Evolutionary conservation across 1,139 yeast species (phyloP).

Genomic region (Pneumocystis carinii): DNA sequence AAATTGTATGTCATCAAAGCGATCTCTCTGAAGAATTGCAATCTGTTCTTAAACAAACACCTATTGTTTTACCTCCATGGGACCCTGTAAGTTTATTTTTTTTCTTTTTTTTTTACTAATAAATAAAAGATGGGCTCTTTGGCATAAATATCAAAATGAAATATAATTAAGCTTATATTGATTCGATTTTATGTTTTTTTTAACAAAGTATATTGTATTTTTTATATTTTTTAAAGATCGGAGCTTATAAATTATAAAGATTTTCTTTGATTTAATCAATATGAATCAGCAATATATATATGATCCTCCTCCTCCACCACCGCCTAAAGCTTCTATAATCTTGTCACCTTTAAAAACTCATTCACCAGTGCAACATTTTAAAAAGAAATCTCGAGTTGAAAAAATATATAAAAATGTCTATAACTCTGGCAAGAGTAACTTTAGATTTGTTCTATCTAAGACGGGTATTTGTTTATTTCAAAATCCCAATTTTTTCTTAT

Average conservation of each 20-base stretch:
- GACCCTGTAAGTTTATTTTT: constrained; percentile 31
- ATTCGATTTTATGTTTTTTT: not conserved
- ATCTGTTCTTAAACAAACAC: constrained; percentile 34
- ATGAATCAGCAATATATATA: not conserved
- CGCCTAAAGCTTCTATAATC: not conserved
- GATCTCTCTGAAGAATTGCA: constrained; percentile 34
- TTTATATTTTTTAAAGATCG: not conserved
- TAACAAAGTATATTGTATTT: not conserved
- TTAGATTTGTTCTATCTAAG: not conserved
- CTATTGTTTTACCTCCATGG: constrained; percentile 42
- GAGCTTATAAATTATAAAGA: no score
- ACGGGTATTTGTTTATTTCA: not conserved
- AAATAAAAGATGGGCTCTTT: not conserved
- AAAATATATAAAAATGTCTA: not conserved
- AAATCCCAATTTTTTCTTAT: not conserved
- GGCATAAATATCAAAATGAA: not conserved
- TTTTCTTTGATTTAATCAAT: not conserved
- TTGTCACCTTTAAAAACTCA: not conserved
- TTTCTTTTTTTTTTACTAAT: not conserved
- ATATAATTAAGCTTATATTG: not conserved
- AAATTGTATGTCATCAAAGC: constrained; percentile 41
- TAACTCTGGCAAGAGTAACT: not conserved
- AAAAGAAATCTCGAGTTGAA: not conserved
- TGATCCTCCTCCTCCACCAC: constrained; percentile 1
- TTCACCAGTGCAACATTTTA: not conserved